Base-by-base conservation (phyloP, 1,139 yeast genomes). In the Hansenula anomala region DNA sequence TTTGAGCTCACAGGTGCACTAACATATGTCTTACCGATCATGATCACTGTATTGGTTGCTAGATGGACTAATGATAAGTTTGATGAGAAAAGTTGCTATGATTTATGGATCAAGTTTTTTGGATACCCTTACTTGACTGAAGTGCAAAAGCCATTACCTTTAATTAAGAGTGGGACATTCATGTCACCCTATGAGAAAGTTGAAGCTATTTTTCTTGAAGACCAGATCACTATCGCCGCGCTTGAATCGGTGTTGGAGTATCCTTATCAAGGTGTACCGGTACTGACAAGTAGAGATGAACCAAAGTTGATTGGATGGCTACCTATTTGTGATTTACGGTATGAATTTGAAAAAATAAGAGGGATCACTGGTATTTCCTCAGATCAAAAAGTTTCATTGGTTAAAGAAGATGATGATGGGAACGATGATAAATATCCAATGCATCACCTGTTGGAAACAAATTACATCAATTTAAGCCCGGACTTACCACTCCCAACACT, bases 1-100 rank as follows among this genome's bases (percentile, higher is more conserved):
- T 88, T 88, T 62, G 96, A 88, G 58, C 67, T 87, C 34, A 86
- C 95, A 0, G 96, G 95, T 8, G 96, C 95, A 0, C 64, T 85
- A 33, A 73, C 84, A 20, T 87, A 83, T 56, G 85, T 87, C 23
- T 65, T 87, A 19, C 96, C 96, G 0, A 85, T 90, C 2, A 87
- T 87, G 96, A 58, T 65, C 8, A 73, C 75, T 0, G 76, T 71
- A 8, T 58, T 72, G 55, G 59, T 69, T 8, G 65, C 76, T 2
- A 68, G 71, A 45, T 65, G 74, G 68, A 66, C 67, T 1, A 69
- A 67, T 15, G 75, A 72, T 43, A 58, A 60, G 3, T 52, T 67
- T 30, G 58, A 59, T 14, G 59, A 55, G 18, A 52, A 58, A 30
- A 53, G 55, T 33, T 68, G 73, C 30, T 69, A 70, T 42, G 75